Evolutionary conservation across 1,139 yeast species (phyloP), one percentile per base, ranked within the genome.

Genomic region (Blastobotrys illinoisensis): DNA sequence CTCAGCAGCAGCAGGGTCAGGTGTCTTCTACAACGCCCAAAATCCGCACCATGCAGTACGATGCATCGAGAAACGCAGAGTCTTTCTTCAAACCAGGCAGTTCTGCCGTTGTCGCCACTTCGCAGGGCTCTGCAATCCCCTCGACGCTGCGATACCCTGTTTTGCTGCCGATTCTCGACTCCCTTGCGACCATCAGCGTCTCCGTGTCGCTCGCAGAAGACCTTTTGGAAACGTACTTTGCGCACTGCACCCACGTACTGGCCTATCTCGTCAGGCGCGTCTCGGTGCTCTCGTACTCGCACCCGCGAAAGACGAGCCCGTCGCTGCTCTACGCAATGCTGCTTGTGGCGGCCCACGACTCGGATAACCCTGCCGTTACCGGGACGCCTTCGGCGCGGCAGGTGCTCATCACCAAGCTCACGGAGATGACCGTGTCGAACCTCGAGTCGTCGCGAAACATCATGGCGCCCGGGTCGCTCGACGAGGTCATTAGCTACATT

Each of bases 401-500:
- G 36, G 63, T 64, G 26, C 55, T 68, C 23, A 67, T 67, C n/a
- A 56, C 66, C 24, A 58, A 60, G 40, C 62, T 69, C 24, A 58
- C 67, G 32, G 70, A 65, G 45, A 58, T 67, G 32, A 64, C 69
- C 3, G 62, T 68, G 46, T 58, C 63, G 11, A 61, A 64, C 47
- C 56, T 64, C 47, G 57, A 62, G 11, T 46, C 57, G 2, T 20
- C 51, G 6, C 46, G 49, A 1, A 64, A 60, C 46, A 58, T 60
- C n/a, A 57, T 60, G 14, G 62, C 66, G 6, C 62, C 62, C 11
- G 73, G 70, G 6, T 62, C 68, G 0, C 61, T 74, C 44, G 78
- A 74, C 57, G 78, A 74, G 51, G 71, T 73, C 9, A 65, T 74
- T 18, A 68, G 74, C 2, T 64, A 67, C 26, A 62, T 71, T 7